Conservation (phyloP, 1,284 basidiomycete species). For the Rhodotorula mucilaginosa region DNA sequence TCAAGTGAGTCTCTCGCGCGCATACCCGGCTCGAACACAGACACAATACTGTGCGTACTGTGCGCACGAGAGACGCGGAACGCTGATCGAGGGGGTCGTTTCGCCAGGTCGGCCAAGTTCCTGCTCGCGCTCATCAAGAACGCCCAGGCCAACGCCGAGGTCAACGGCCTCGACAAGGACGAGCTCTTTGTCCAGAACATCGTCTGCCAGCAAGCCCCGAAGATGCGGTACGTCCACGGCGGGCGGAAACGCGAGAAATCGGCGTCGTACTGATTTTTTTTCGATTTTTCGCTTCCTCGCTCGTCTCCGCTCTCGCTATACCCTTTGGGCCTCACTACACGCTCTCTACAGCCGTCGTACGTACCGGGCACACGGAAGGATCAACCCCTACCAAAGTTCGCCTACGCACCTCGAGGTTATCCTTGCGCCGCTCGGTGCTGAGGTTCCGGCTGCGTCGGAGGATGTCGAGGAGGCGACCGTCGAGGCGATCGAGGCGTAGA, state of each 20-base stretch:
- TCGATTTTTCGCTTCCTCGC: too few relatives aligned
- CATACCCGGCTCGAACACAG: too few relatives aligned
- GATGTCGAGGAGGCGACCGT: slow-evolving; percentile 1
- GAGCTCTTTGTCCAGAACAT: slow-evolving; percentile 94
- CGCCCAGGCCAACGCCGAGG: slow-evolving; percentile 98
- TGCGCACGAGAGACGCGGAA: too few relatives aligned
- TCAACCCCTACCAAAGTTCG: slow-evolving; percentile 63
- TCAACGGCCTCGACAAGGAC: slow-evolving; percentile 91
- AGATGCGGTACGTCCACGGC: slow-evolving; percentile 66
- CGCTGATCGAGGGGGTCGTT: background rate
- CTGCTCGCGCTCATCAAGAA: slow-evolving; percentile 95
- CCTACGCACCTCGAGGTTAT: slow-evolving; percentile 96
- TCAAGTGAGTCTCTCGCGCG: slow-evolving; percentile 63
- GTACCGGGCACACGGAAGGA: slow-evolving; percentile 74
- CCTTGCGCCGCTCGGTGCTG: slow-evolving; percentile 69
- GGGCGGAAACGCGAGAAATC: too few relatives aligned
- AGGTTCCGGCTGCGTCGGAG: slow-evolving; percentile 78
- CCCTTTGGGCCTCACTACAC: too few relatives aligned
- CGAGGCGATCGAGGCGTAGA: slow-evolving; percentile 22
- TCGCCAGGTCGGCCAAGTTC: slow-evolving; percentile 66
- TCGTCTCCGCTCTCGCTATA: too few relatives aligned
- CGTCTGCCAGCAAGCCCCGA: slow-evolving; percentile 97
- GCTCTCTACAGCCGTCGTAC: too few relatives aligned
- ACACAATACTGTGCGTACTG: too few relatives aligned
- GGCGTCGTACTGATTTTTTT: background rate